Evolutionary conservation across 805 yeast species (phyloP), one percentile per base, ranked within the genome.

Genomic region (Metschnikowia gelsemii): DNA sequence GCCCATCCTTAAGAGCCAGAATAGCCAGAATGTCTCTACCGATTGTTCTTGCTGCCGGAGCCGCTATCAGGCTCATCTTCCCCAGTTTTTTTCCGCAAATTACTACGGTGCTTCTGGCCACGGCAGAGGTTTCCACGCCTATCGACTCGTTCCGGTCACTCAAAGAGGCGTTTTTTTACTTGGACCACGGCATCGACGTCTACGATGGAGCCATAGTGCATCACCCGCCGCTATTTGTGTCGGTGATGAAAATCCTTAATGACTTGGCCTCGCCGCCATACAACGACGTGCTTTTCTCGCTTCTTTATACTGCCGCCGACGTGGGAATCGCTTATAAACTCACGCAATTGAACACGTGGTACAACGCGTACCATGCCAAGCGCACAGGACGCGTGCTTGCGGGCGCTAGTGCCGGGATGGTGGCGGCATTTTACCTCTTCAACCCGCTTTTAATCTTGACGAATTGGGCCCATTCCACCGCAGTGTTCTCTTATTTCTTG

Each of bases 191-290:
- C 16, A 68, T 84, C 37, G 73, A 80, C 34, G 79, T 88, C 7
- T 91, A 88, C 55, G 79, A 79, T 46, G 96, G 97, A 8, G 95
- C 95, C 18, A 80, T 89, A 13, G 83, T 84, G 25, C 91, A 88
- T 61, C 96, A 88, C 52, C 80, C 95, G 3, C 96, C 96, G 3
- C 57, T 89, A 14, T 55, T 91, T 17, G 72, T 87, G 25, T 64
- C 71, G 2, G 31, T 46, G 26, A 70, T 83, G 56, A 66, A 73
- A 8, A 35, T 65, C 5, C 32, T 78, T 14, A 49, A 66, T 27
- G 59, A 52, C 31, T 25, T 34, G 16, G 38, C 41, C 6, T 63
- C 66, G 1, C 35, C 23, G 14, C 25, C 26, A 1, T 46, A 49
- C 24, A 35, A 51, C 19, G 43, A 46, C 3, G 35, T 59, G 8